Conservation (phyloP, 2,329 filamentous ascomycete species). For the Fusarium poae region DNA sequence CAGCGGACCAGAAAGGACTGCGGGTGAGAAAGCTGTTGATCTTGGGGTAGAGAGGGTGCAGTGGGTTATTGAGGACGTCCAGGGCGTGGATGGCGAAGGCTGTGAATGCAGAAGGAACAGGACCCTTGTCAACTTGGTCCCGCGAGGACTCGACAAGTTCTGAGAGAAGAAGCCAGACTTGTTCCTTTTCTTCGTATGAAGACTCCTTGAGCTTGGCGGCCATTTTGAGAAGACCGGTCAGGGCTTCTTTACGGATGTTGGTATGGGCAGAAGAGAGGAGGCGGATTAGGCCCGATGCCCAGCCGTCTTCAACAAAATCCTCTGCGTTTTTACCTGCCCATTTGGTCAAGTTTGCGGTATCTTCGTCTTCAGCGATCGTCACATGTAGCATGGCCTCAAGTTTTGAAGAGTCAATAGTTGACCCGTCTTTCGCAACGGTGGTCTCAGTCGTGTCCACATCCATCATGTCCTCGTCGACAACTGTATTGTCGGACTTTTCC, state of each 20-base stretch:
- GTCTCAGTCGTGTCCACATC: slow-evolving; percentile 20
- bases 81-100: slow-evolving; percentile 80
- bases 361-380: slow-evolving; percentile 61
- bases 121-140: slow-evolving; percentile 63
- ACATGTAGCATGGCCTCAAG: slow-evolving; percentile 66
- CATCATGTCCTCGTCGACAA: slow-evolving; percentile 39
- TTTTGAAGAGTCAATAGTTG: slow-evolving; percentile 56
- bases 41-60: slow-evolving; percentile 87
- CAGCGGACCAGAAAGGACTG: slow-evolving; percentile 79
- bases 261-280: slow-evolving; percentile 81
- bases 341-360: slow-evolving; percentile 66
- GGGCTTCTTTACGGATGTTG: slow-evolving; percentile 83
- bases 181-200: slow-evolving; percentile 79
- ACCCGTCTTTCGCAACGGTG: slow-evolving; percentile 20
- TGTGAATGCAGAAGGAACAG: slow-evolving; percentile 80
- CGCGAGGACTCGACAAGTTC: slow-evolving; percentile 83
- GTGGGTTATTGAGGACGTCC: slow-evolving; percentile 77
- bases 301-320: slow-evolving; percentile 82
- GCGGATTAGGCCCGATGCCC: slow-evolving; percentile 76
- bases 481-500: slow-evolving; percentile 22
- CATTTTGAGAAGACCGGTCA: slow-evolving; percentile 76
- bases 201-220: slow-evolving; percentile 74
- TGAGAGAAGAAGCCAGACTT: slow-evolving; percentile 82
- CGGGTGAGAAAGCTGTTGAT: slow-evolving; percentile 86
- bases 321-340: slow-evolving; percentile 85